phyloP scores from a whole-genome alignment of 2,329 filamentous ascomycete genomes.

The Neopestalotiopsis rosae region DNA sequence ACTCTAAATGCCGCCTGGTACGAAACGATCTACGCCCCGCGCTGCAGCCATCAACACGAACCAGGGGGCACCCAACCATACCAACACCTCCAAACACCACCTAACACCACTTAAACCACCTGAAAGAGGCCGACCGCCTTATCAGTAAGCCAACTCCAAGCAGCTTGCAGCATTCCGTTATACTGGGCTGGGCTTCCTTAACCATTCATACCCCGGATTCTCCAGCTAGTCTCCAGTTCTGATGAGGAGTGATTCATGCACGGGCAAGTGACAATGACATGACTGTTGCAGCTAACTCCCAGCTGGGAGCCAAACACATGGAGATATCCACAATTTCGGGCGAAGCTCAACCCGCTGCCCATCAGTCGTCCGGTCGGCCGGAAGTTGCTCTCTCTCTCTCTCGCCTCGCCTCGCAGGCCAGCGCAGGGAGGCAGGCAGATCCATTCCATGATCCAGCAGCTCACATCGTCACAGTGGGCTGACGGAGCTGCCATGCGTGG shows the following conservation, averaged over 20 bases:
- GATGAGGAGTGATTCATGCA: background rate
- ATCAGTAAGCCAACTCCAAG: background rate
- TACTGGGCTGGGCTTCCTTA: no score
- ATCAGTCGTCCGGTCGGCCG: background rate
- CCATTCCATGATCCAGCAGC: background rate
- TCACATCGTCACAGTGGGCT: background rate
- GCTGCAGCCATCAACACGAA: background rate
- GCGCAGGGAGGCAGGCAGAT: background rate
- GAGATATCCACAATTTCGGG: background rate
- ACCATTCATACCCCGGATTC: background rate
- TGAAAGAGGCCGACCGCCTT: background rate
- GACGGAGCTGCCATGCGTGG: background rate
- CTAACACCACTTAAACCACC: background rate
- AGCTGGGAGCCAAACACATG: background rate
- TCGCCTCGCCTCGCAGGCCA: background rate
- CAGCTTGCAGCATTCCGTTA: background rate
- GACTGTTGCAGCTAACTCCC: background rate
- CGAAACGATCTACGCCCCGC: background rate
- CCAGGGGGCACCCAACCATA: background rate
- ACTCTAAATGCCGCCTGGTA: background rate
- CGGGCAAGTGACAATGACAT: background rate
- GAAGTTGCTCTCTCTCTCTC: background rate
- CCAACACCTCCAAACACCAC: no score
- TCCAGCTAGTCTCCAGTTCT: background rate
- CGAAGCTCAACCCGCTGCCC: background rate